phyloP scores from a whole-genome alignment of 768 basidiomycete genomes.

The Mycena amicta region DNA sequence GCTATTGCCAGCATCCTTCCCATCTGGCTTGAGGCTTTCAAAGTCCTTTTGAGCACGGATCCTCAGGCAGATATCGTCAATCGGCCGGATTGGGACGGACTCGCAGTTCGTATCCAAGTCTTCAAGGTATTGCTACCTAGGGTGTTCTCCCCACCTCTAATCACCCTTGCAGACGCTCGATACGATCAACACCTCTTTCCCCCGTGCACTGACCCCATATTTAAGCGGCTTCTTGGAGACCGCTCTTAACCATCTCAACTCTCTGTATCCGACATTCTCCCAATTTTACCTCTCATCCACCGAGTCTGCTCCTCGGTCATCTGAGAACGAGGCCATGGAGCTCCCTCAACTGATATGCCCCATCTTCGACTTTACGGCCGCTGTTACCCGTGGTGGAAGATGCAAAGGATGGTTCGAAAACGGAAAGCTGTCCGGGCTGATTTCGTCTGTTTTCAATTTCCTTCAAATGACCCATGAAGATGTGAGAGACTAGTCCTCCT shows the following conservation, averaged over 20 bases:
- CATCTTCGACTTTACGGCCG: slow-evolving; percentile 79
- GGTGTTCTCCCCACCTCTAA: neutral
- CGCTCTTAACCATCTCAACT: slow-evolving; percentile 61
- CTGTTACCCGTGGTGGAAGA: slow-evolving; percentile 63
- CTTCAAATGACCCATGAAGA: slow-evolving; percentile 90
- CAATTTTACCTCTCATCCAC: slow-evolving; percentile 61
- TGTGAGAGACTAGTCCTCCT: too few relatives aligned
- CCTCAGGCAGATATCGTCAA: slow-evolving; percentile 62
- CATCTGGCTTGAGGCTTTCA: slow-evolving; percentile 91
- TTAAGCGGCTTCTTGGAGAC: slow-evolving; percentile 60
- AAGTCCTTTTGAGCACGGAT: slow-evolving; percentile 68
- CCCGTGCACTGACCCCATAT: slow-evolving; percentile 65
- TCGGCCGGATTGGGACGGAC: slow-evolving; percentile 73
- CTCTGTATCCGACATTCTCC: slow-evolving; percentile 60
- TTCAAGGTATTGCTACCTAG: slow-evolving; percentile 61
- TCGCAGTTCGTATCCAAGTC: slow-evolving; percentile 79
- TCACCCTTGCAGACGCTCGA: slow-evolving; percentile 66
- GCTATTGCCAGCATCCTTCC: slow-evolving; percentile 82
- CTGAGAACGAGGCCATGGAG: slow-evolving; percentile 77
- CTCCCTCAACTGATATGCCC: slow-evolving; percentile 77
- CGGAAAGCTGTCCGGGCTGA: slow-evolving; percentile 51
- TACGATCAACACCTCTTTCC: slow-evolving; percentile 80
- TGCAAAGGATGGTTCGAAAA: slow-evolving; percentile 65
- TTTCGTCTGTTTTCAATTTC: slow-evolving; percentile 64
- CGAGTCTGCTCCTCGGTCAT: slow-evolving; percentile 59